A percentile compares a stretch with the other conserved stretches of the same genome.
These are phyloP conservation scores for Trichoderma koningiopsis DNA, from an alignment of 2,329 filamentous ascomycete species.

Conservation along the genomic window DNA sequence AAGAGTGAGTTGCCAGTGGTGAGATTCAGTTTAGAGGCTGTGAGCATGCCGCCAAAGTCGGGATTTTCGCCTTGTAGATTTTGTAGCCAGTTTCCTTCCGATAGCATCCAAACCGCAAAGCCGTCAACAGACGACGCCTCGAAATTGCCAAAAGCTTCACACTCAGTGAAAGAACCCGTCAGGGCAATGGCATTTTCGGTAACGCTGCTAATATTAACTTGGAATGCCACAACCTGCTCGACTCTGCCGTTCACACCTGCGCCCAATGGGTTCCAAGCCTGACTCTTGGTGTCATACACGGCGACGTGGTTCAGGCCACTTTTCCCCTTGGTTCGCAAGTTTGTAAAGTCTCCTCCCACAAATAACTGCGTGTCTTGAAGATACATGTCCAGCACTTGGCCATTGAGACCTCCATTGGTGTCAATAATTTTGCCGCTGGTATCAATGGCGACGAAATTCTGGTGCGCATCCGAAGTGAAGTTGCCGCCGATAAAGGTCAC, in stretches of 20 bases:
- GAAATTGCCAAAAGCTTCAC: slow-evolving; percentile 68
- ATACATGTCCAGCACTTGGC: slow-evolving; percentile 72
- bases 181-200: slow-evolving; percentile 75
- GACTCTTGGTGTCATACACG: slow-evolving; percentile 67
- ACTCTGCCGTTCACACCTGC: slow-evolving; percentile 84
- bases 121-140: slow-evolving; percentile 65
- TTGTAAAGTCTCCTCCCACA: slow-evolving; percentile 82
- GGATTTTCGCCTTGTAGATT: slow-evolving; percentile 69
- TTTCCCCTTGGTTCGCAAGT: slow-evolving; percentile 63
- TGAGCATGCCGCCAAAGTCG: slow-evolving; percentile 71
- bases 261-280: slow-evolving; percentile 77
- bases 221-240: slow-evolving; percentile 71
- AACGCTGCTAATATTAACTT: slow-evolving; percentile 73
- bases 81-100: slow-evolving; percentile 81
- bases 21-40: slow-evolving; percentile 66
- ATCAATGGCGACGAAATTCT: slow-evolving; percentile 77
- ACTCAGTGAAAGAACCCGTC: slow-evolving; percentile 75
- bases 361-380: slow-evolving; percentile 69
- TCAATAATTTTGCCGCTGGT: slow-evolving; percentile 63
- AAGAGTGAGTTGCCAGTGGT: slow-evolving; percentile 68
- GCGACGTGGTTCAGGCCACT: slow-evolving; percentile 75
- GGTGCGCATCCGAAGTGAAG: slow-evolving; percentile 68
- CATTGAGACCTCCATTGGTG: slow-evolving; percentile 75
- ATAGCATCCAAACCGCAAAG: slow-evolving; percentile 91
- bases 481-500: slow-evolving; percentile 79